Conservation (phyloP, 2,329 filamentous ascomycete genomes). For the Allantophomopsis cytisporea region DNA sequence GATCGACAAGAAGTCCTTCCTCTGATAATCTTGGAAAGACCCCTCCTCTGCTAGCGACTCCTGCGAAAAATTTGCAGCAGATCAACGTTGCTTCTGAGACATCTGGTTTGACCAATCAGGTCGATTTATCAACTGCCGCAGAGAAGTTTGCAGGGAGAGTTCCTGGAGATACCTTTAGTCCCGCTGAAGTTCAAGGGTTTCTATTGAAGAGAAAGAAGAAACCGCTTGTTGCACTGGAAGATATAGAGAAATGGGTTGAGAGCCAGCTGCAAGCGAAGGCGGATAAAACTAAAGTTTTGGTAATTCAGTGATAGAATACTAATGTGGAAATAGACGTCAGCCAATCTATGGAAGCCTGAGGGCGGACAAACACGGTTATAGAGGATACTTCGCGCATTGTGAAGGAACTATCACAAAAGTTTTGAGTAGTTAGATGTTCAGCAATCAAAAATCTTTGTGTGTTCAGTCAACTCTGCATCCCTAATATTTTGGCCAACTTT, state of each 20-base stretch:
- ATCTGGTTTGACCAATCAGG: neutral
- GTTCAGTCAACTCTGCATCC: too few relatives aligned
- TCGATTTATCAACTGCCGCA: slow-evolving; percentile 20
- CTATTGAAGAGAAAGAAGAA: slow-evolving; percentile 47
- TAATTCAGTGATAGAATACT: neutral
- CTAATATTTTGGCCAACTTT: too few relatives aligned
- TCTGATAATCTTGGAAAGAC: neutral
- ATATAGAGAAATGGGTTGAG: slow-evolving; percentile 39
- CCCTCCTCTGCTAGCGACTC: neutral
- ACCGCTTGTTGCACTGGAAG: slow-evolving; percentile 37
- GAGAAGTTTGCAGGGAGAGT: slow-evolving; percentile 35
- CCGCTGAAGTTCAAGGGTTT: slow-evolving; percentile 53
- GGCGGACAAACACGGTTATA: too few relatives aligned
- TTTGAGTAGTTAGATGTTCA: too few relatives aligned
- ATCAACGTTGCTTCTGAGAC: too few relatives aligned
- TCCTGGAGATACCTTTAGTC: slow-evolving; percentile 36
- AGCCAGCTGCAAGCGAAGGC: slow-evolving; percentile 22
- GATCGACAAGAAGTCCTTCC: neutral
- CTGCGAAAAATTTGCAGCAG: too few relatives aligned
- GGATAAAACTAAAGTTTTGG: slow-evolving; percentile 1
- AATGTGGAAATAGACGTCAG: too few relatives aligned
- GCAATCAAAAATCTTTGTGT: too few relatives aligned
- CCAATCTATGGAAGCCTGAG: too few relatives aligned
- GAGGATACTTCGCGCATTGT: too few relatives aligned
- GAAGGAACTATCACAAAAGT: too few relatives aligned